phyloP scores from a whole-genome alignment of 2,329 filamentous ascomycete genomes.

The Madurella fahalii region DNA sequence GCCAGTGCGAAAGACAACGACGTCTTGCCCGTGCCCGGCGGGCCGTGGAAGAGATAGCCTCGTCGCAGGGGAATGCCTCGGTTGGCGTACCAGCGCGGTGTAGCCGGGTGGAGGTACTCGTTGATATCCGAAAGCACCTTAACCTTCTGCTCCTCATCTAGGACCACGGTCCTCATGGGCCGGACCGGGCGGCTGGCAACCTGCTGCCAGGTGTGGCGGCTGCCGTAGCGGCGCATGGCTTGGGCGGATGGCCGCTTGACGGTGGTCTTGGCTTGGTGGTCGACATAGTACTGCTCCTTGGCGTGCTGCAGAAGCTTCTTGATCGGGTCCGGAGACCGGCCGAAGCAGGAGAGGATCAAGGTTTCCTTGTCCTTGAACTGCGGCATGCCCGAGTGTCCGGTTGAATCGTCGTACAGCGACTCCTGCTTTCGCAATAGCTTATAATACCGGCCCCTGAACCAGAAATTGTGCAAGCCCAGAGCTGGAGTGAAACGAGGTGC shows the following conservation, averaged over 20 bases:
- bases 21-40: conserved; percentile 71
- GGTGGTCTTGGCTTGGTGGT: conserved; percentile 53
- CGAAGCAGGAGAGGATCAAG: conserved; percentile 52
- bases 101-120: conserved; percentile 69
- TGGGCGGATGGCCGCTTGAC: conserved; percentile 52
- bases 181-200: conserved; percentile 62
- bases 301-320: conserved; percentile 52
- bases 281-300: conserved; percentile 48
- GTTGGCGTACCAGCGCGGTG: conserved; percentile 68
- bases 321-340: conserved; percentile 50
- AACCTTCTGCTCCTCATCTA: conserved; percentile 64
- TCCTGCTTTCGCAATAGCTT: conserved; percentile 44
- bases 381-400: conserved; percentile 29
- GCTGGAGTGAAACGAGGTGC: conserved; percentile 52
- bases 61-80: conserved; percentile 71
- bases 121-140: conserved; percentile 68
- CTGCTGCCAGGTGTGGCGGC: conserved; percentile 48
- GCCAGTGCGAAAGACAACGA: conserved; percentile 63
- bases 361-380: conserved; percentile 50
- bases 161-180: conserved; percentile 70
- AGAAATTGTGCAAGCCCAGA: conserved; percentile 50
- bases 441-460: conserved; percentile 51
- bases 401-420: conserved; percentile 35
- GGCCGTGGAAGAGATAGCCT: conserved; percentile 74
- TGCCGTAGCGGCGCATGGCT: conserved; percentile 42